phyloP scores from a whole-genome alignment of 805 yeast species.

The Deakozyma indianensis region DNA sequence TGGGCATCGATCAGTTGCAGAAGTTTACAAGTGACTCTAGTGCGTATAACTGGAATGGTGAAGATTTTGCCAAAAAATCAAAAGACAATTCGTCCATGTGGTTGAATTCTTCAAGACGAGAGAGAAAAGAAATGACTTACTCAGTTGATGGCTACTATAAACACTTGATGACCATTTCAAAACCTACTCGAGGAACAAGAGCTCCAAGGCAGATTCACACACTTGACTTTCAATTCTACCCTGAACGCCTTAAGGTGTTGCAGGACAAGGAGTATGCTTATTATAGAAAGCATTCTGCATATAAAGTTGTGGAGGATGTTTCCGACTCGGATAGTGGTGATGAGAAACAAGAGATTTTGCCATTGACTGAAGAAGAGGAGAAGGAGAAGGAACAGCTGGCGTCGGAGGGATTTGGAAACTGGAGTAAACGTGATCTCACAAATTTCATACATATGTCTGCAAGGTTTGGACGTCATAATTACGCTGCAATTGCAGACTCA shows the following conservation, averaged over 20 bases:
- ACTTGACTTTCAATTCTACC: conserved; percentile 81
- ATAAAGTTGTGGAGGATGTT: conserved; percentile 29
- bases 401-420: conserved; percentile 55
- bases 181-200: conserved; percentile 48
- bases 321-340: conserved; percentile 34
- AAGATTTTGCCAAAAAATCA: conserved; percentile 48
- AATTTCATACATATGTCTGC: conserved; percentile 61
- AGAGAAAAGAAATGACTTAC: conserved; percentile 42
- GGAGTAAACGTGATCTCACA: conserved; percentile 80
- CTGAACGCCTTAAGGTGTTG: conserved; percentile 53
- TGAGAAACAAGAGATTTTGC: conserved; percentile 53
- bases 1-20: conserved; percentile 87
- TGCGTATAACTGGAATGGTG: conserved; percentile 96
- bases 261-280: conserved; percentile 71
- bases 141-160: conserved; percentile 76
- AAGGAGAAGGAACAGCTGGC: conserved; percentile 45
- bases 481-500: conserved; percentile 56
- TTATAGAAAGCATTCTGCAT: conserved; percentile 39
- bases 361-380: conserved; percentile 68
- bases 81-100: conserved; percentile 25
- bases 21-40: conserved; percentile 84
- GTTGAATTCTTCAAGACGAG: conserved; percentile 67
- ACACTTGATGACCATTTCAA: conserved; percentile 57
- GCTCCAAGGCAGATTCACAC: conserved; percentile 73
- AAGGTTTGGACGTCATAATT: conserved; percentile 66